Conservation (phyloP, 176 grass and related monocot species). For the Dactylis glomerata region DNA sequence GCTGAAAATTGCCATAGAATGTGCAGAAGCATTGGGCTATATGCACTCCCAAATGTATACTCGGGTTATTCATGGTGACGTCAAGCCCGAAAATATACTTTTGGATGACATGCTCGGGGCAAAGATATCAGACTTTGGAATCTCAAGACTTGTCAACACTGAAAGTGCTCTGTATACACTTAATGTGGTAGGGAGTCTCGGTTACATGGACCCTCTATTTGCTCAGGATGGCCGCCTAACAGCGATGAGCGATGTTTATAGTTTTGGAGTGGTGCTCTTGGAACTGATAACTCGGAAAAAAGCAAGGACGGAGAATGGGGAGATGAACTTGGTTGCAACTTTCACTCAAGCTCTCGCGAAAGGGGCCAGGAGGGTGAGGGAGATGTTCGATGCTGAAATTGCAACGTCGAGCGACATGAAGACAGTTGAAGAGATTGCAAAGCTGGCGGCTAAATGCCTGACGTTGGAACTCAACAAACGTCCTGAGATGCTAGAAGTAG, state of each 20-base stretch:
- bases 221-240: not conserved
- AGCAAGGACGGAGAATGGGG: not conserved
- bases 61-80: conserved; percentile 17
- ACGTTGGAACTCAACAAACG: not conserved
- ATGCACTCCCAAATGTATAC: not conserved
- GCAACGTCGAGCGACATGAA: not conserved
- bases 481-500: not conserved
- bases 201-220: not conserved
- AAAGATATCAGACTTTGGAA: conserved; percentile 3
- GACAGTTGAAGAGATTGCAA: not conserved
- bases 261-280: not conserved
- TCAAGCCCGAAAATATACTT: conserved; percentile 25
- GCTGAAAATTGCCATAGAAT: not conserved
- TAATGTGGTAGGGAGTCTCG: not conserved
- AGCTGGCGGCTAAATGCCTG: not conserved
- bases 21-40: not conserved
- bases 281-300: not conserved
- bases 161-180: not conserved
- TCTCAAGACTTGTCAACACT: not conserved
- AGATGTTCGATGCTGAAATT: not conserved
- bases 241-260: not conserved
- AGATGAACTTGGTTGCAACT: not conserved
- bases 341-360: not conserved
- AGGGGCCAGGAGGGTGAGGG: not conserved
- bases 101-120: not conserved